Evolutionary conservation across 139 green algal species (phyloP).

Genomic region (Micractinium conductrix): DNA sequence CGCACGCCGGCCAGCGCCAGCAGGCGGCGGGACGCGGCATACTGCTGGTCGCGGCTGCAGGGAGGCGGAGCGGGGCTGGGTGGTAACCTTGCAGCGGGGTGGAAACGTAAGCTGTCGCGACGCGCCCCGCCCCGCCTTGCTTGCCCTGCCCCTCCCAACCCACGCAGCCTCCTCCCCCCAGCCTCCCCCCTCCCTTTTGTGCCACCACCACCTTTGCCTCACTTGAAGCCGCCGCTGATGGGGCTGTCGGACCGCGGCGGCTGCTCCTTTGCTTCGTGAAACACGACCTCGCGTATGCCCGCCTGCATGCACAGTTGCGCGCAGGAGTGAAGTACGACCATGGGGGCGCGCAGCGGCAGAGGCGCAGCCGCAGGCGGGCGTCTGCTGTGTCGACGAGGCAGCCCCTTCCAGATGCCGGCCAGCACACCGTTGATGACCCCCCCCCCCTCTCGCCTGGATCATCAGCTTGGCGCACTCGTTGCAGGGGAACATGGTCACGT

Average conservation of each 20-base stretch:
- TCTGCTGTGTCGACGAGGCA: neutral
- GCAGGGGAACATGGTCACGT: constrained; percentile 99
- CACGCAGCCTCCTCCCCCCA: neutral
- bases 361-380: neutral
- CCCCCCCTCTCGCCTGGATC: constrained; percentile 74
- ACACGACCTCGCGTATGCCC: constrained; percentile 92
- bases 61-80: too few species aligned
- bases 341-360: too few species aligned
- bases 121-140: too few species aligned
- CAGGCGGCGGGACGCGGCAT: constrained; percentile 71
- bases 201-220: neutral
- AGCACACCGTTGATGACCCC: too few species aligned
- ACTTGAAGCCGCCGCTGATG: constrained; percentile 24
- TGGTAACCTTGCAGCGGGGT: too few species aligned
- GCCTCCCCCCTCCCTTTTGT: too few species aligned
- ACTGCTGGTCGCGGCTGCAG: constrained; percentile 65
- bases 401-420: neutral
- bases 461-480: constrained; percentile 99
- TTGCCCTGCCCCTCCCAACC: neutral
- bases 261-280: constrained; percentile 74
- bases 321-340: neutral
- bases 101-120: too few species aligned
- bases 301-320: constrained; percentile 66
- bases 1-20: constrained; percentile 76
- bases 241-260: neutral